A percentile compares a stretch with the other conserved stretches of the same genome.
Conservation (phyloP, 805 yeast species). For the Starmera quercuum region DNA sequence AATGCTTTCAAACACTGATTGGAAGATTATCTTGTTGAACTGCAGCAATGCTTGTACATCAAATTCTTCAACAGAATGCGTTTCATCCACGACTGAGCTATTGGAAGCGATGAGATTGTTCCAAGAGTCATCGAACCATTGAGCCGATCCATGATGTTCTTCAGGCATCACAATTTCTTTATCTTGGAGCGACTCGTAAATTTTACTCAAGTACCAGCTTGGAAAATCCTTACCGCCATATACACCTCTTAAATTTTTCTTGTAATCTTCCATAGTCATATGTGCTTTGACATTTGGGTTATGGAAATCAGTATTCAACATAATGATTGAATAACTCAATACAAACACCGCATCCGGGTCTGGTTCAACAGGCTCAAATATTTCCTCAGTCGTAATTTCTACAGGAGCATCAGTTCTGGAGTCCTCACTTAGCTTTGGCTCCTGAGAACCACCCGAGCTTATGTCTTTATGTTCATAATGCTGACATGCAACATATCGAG, state of each 20-base stretch:
- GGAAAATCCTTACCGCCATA: slow-evolving; percentile 75
- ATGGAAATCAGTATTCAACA: slow-evolving; percentile 91
- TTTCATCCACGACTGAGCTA: slow-evolving; percentile 24
- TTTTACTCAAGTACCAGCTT: slow-evolving; percentile 73
- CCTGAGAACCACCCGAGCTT: slow-evolving; percentile 1
- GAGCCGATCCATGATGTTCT: slow-evolving; percentile 89
- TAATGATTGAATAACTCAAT: slow-evolving; percentile 82
- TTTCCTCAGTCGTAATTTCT: slow-evolving; percentile 19
- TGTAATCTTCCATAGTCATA: slow-evolving; percentile 82
- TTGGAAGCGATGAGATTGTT: slow-evolving; percentile 48
- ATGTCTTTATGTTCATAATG: slow-evolving; percentile 23
- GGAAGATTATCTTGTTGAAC: slow-evolving; percentile 70
- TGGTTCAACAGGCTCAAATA: slow-evolving; percentile 50
- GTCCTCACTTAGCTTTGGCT: too few relatives aligned
- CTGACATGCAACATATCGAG: slow-evolving; percentile 66
- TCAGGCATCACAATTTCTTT: slow-evolving; percentile 96
- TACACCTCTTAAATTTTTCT: slow-evolving; percentile 72
- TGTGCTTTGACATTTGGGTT: slow-evolving; percentile 88
- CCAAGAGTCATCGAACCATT: slow-evolving; percentile 89
- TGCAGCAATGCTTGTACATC: slow-evolving; percentile 30
- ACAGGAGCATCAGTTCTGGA: too few relatives aligned
- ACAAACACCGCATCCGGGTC: slow-evolving; percentile 84
- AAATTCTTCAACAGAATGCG: slow-evolving; percentile 12
- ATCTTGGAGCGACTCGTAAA: slow-evolving; percentile 72
- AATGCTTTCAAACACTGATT: slow-evolving; percentile 52